phyloP scores from a whole-genome alignment of 164 flowering plant genomes.

The Aristolochia fimbriata region DNA sequence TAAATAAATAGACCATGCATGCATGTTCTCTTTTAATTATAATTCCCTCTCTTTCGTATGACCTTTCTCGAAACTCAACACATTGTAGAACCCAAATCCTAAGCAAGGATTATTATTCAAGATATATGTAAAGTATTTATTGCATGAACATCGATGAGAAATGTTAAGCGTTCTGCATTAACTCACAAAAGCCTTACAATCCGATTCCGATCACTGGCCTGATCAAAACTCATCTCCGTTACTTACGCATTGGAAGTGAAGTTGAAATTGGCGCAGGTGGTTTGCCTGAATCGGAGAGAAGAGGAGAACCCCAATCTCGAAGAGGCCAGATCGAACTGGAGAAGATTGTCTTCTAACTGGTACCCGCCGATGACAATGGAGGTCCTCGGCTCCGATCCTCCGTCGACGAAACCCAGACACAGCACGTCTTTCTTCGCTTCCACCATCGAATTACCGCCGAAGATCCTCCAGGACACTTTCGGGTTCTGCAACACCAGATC shows the following conservation, averaged over 20 bases:
- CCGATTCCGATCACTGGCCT: no score
- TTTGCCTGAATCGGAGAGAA: constrained; percentile 14
- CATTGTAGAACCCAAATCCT: no score
- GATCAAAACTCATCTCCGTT: neutral
- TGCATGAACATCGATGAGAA: no score
- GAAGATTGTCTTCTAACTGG: constrained; percentile 19
- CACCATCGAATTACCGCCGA: constrained; percentile 37
- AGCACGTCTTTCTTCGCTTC: constrained; percentile 16
- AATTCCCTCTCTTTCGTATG: no score
- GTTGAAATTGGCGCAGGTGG: constrained; percentile 38
- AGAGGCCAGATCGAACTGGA: constrained; percentile 27
- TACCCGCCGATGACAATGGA: constrained; percentile 16
- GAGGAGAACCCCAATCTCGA: constrained; percentile 29
- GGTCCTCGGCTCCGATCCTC: constrained; percentile 23
- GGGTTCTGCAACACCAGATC: constrained; percentile 25
- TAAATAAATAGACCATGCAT: no score
- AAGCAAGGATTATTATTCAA: no score
- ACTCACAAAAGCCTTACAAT: no score
- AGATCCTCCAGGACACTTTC: constrained; percentile 22
- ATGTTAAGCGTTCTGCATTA: no score
- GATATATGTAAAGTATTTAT: no score
- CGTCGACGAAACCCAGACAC: constrained; percentile 29
- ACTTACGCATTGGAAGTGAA: constrained; percentile 9
- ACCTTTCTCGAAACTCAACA: no score
- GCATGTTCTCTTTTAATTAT: no score